phyloP scores from a whole-genome alignment of 352 stramenopile species.

The Blastocystis sp. region DNA sequence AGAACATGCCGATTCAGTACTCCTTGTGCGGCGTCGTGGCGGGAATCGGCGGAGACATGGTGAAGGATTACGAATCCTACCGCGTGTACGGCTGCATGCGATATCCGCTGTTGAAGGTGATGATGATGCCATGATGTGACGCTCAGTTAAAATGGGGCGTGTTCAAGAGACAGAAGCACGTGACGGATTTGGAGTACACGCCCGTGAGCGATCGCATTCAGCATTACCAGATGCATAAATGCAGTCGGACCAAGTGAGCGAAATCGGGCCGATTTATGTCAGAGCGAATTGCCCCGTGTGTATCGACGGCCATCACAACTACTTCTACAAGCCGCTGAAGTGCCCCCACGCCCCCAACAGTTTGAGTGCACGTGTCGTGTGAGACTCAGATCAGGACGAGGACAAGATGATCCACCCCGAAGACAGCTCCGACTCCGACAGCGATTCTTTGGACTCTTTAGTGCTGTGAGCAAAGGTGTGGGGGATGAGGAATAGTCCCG shows the following conservation, averaged over 20 bases:
- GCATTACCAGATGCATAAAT: slow-evolving; percentile 34
- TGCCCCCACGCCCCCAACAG: slow-evolving; percentile 2
- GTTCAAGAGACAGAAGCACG: slow-evolving; percentile 63
- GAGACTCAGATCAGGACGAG: not conserved
- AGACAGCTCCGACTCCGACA: not conserved
- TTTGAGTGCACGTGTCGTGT: too few relatives aligned
- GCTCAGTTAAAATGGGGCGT: slow-evolving; percentile 65
- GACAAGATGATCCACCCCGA: not conserved
- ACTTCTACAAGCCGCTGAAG: slow-evolving; percentile 38
- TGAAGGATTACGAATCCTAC: slow-evolving; percentile 63
- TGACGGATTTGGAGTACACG: slow-evolving; percentile 42
- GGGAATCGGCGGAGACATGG: slow-evolving; percentile 68
- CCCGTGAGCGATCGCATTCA: slow-evolving; percentile 36
- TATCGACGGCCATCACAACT: slow-evolving; percentile 48
- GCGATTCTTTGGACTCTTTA: not conserved
- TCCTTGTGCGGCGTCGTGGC: slow-evolving; percentile 53
- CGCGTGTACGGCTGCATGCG: slow-evolving; percentile 61
- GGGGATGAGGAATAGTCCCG: not conserved
- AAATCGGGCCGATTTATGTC: not conserved
- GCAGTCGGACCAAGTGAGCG: slow-evolving; percentile 11
- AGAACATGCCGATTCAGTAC: slow-evolving; percentile 62
- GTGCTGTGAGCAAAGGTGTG: not conserved
- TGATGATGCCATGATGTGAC: not conserved
- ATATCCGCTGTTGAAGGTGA: slow-evolving; percentile 60
- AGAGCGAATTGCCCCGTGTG: slow-evolving; percentile 57